Base-by-base conservation (phyloP, 2,329 filamentous ascomycete species). In the Parastagonospora nodorum region DNA sequence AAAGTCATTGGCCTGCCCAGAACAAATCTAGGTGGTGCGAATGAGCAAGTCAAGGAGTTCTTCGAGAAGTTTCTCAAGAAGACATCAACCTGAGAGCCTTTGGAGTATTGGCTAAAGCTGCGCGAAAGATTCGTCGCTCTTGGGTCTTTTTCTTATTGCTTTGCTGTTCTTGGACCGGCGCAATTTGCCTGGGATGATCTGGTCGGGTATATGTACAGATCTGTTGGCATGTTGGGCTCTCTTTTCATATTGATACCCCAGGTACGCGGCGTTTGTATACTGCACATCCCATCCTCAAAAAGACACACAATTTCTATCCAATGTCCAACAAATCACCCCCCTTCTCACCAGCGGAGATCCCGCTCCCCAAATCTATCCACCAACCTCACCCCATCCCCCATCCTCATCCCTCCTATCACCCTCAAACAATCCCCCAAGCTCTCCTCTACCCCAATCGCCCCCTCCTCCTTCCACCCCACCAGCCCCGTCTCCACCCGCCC, bases 401-500 rank as follows among this genome's bases (percentile, higher is more conserved):
- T 56, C 4, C 28, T 63, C 61, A 73, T 67, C 29, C 48, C 49
- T 8, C 71, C 66, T 40, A 80, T 73, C 30, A 78, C 53, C 27
- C 55, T 57, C 50, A 78, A 37, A 40, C 78, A 67, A 42, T 72
- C 68, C 15, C 38, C 28, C 14, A 80, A 61, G 51, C 75, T 78
- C 61, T 80, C 76, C 37, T 73, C 61, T 1, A 73, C 68, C 12
- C 58, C 61, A 11, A 80, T 75, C 0, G 77, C 77, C 4, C 77
- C 77, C 27, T 77, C 76, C 50, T 80, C 77, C 39, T 68, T 76
- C 60, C 74, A 75, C 46, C 56, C 67, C 29, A 80, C 77, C 29
- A 80, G 56, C 31, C 68, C 63, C 12, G 74, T 78, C 63, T 79
- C 76, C 15, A 80, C 78, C 2, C 77, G 55, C 8, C 78, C 77